Evolutionary conservation across 225 moss, liverwort and hornwort species (phyloP), one percentile per base, ranked within the genome.

Genomic region (Polytrichum formosum): DNA sequence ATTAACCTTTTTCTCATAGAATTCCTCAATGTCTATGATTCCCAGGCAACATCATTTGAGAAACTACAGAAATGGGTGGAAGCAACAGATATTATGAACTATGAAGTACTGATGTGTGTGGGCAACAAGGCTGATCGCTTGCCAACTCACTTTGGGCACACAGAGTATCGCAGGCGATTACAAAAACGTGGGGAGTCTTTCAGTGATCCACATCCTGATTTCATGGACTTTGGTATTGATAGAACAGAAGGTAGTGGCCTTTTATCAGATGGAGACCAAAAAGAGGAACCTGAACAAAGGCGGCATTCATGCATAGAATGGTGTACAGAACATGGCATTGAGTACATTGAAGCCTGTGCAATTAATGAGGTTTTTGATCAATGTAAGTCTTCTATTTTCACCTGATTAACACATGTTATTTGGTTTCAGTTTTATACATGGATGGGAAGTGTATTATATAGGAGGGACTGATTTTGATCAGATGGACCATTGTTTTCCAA

Each of bases 51-150:
- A 55, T 87, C 94, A 33, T 98, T 92, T 59, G 79, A 90, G 73
- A 87, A 80, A 69, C 73, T 98, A 74, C 92, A 90, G 81, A 79
- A 88, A 75, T 98, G 94, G 94, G 84, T 88, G 30, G 70, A 71
- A 46, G 75, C 76, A 75, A 74, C 83, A 68, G 85, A 92, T 55
- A 74, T 94, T 59, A 77, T 82, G 65, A 71, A 69, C 54, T 90
- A 87, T 64, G 94, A 98, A 76, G 89, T 94, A 46, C 72, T 88
- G 67, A 72, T 98, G 56, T 98, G 97, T 76, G 80, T 98, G 65
- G 98, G 94, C 65, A 98, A 94, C 72, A 98, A 94, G 81, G 98
- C 98, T 60, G 94, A 94, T 77, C 85, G 84, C 63, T 78, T 92
- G 61, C 92, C 92, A 54, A 90, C 88, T 62, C 94, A 98, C 80